Percentiles rank a stretch among this genome's conserved stretches.
Evolutionary conservation across 2,329 filamentous ascomycete species (phyloP).

Genomic region (Neofusicoccum sp.): DNA sequence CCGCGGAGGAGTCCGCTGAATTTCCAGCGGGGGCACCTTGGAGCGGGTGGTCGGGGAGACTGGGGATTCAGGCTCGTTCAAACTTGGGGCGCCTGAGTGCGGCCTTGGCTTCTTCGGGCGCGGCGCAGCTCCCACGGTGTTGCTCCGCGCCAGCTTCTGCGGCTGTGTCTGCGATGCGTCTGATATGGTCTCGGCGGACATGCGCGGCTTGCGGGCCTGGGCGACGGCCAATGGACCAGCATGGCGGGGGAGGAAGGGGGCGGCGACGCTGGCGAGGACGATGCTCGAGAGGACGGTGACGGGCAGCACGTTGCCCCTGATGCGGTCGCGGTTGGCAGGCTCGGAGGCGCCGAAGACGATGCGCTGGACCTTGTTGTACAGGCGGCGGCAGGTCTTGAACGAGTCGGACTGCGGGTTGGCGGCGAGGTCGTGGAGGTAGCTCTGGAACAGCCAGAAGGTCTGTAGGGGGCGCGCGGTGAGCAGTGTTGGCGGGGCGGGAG

Average conservation of each 20-base stretch:
- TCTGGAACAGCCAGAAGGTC: constrained; percentile 92
- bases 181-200: constrained; percentile 62
- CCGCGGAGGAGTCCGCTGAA: constrained; percentile 33
- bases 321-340: constrained; percentile 69
- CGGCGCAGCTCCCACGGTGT: constrained; percentile 61
- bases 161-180: constrained; percentile 57
- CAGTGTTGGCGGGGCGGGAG: not conserved
- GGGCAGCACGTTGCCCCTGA: constrained; percentile 78
- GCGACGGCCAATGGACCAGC: constrained; percentile 80
- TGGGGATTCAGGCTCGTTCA: constrained; percentile 26
- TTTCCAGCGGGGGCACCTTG: constrained; percentile 28
- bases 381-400: constrained; percentile 79
- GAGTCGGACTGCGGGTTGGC: constrained; percentile 73
- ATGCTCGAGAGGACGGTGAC: constrained; percentile 81
- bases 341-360: constrained; percentile 82
- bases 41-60: constrained; percentile 22
- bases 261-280: constrained; percentile 73
- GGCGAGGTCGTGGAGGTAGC: constrained; percentile 80
- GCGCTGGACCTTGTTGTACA: constrained; percentile 87
- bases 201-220: constrained; percentile 75
- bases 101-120: constrained; percentile 47
- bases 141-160: constrained; percentile 66
- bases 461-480: constrained; percentile 39
- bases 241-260: constrained; percentile 75
- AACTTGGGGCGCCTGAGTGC: constrained; percentile 25